phyloP scores from a whole-genome alignment of 345 rosid species.

The Rhizophora mangle region DNA sequence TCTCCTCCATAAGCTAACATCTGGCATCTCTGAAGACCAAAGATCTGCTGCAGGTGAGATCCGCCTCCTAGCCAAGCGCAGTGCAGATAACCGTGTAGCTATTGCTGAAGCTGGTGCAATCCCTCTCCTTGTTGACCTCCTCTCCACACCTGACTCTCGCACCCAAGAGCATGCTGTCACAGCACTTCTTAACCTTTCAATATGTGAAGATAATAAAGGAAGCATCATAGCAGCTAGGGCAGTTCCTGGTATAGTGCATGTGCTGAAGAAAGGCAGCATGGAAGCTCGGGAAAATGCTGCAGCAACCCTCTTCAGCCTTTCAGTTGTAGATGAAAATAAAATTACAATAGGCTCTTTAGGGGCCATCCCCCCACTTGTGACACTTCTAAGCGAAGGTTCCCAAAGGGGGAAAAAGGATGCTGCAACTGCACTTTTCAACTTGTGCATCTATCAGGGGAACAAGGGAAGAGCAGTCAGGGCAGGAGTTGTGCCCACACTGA shows the following conservation, averaged over 20 bases:
- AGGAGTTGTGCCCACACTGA: conserved; percentile 44
- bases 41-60: conserved; percentile 86
- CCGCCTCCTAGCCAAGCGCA: conserved; percentile 95
- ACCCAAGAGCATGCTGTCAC: conserved; percentile 97
- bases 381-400: conserved; percentile 77
- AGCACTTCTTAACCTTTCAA: conserved; percentile 91
- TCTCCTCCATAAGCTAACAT: conserved; percentile 77
- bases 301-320: conserved; percentile 94
- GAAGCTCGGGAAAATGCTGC: conserved; percentile 99
- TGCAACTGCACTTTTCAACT: conserved; percentile 93
- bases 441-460: conserved; percentile 97
- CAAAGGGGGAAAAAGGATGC: conserved; percentile 98
- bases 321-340: conserved; percentile 89
- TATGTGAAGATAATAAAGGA: conserved; percentile 94
- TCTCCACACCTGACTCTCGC: conserved; percentile 78
- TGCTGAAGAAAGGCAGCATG: conserved; percentile 96
- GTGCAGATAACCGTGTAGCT: conserved; percentile 93
- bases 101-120: conserved; percentile 99
- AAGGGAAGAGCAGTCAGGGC: conserved; percentile 96
- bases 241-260: conserved; percentile 89
- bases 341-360: conserved; percentile 82
- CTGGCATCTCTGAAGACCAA: conserved; percentile 73
- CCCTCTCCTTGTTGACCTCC: conserved; percentile 80
- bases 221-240: conserved; percentile 82
- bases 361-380: conserved; percentile 86